These are phyloP conservation scores for Uromyces viciae-fabae DNA, from an alignment of 1,284 basidiomycete genomes.

Conservation along the genomic window DNA sequence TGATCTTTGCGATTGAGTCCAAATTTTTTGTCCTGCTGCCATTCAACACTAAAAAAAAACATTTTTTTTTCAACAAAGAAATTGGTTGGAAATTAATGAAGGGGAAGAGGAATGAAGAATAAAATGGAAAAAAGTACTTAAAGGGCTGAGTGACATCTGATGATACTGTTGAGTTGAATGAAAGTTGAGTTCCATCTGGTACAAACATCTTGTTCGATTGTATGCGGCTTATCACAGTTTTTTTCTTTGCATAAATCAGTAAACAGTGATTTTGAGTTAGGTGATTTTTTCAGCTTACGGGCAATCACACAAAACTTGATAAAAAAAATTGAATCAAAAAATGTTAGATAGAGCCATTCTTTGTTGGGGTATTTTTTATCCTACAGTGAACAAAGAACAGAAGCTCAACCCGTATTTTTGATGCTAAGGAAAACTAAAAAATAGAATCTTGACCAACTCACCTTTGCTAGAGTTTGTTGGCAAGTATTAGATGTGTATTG, in stretches of 20 bases:
- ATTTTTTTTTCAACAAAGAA: too few species aligned
- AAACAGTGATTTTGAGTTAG: neutral
- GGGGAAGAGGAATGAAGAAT: too few species aligned
- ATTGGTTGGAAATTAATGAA: too few species aligned
- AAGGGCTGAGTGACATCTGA: neutral
- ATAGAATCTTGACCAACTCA: neutral
- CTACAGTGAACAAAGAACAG: too few species aligned
- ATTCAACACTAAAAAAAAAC: too few species aligned
- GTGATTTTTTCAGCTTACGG: neutral
- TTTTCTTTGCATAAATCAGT: neutral
- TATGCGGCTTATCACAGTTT: neutral
- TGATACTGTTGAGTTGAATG: neutral
- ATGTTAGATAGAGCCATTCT: too few species aligned
- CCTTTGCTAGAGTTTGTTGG: neutral
- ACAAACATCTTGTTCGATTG: neutral
- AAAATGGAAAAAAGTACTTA: neutral
- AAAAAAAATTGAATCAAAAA: too few species aligned
- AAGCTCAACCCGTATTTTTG: too few species aligned
- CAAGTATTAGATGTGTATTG: neutral
- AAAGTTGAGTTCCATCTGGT: constrained; percentile 5
- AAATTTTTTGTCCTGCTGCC: constrained; percentile 9
- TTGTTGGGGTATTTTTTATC: neutral
- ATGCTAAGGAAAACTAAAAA: too few species aligned
- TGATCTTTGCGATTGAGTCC: neutral
- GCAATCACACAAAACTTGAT: neutral